Conservation (phyloP, 2,329 filamentous ascomycete species). For the Ascomycota sp. region DNA sequence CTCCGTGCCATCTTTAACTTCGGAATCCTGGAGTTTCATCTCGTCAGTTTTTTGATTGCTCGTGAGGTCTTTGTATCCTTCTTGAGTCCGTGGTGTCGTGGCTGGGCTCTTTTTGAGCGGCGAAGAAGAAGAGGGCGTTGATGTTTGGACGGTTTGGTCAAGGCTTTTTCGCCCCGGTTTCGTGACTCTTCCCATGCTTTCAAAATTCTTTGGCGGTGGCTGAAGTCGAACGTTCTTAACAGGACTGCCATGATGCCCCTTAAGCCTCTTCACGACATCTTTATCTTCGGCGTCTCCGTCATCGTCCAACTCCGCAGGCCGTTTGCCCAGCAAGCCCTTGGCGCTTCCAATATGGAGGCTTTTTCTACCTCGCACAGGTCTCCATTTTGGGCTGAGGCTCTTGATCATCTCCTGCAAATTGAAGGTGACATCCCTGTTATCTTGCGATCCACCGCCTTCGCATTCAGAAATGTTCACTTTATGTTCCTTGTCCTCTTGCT, state of each 20-base stretch:
- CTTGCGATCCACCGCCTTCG: slow-evolving; percentile 19
- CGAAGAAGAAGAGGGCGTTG: slow-evolving; percentile 21
- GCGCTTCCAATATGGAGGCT: slow-evolving; percentile 57
- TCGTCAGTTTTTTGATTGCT: slow-evolving; percentile 23
- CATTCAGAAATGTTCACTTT: slow-evolving; percentile 31
- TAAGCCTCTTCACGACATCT: slow-evolving; percentile 45
- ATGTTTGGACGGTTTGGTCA: slow-evolving; percentile 18
- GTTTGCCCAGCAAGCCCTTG: slow-evolving; percentile 49
- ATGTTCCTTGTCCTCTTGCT: slow-evolving; percentile 39
- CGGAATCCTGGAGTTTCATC: slow-evolving; percentile 20
- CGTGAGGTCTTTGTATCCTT: slow-evolving; percentile 30
- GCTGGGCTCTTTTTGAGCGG: slow-evolving; percentile 21
- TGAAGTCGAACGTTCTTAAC: slow-evolving; percentile 54
- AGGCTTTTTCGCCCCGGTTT: slow-evolving; percentile 26
- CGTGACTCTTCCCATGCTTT: slow-evolving; percentile 37
- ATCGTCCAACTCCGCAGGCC: slow-evolving; percentile 47
- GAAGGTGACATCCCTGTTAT: slow-evolving; percentile 38
- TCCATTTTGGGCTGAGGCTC: slow-evolving; percentile 55
- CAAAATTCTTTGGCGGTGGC: slow-evolving; percentile 43
- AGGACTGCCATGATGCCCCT: slow-evolving; percentile 48
- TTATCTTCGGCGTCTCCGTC: slow-evolving; percentile 36
- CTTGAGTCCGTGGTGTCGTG: slow-evolving; percentile 33
- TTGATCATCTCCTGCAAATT: slow-evolving; percentile 59
- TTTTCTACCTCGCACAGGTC: slow-evolving; percentile 42
- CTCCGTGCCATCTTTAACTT: slow-evolving; percentile 18